Evolutionary conservation across 2,329 filamentous ascomycete species (phyloP).

Genomic region (Ophidiomyces ophidiicola): DNA sequence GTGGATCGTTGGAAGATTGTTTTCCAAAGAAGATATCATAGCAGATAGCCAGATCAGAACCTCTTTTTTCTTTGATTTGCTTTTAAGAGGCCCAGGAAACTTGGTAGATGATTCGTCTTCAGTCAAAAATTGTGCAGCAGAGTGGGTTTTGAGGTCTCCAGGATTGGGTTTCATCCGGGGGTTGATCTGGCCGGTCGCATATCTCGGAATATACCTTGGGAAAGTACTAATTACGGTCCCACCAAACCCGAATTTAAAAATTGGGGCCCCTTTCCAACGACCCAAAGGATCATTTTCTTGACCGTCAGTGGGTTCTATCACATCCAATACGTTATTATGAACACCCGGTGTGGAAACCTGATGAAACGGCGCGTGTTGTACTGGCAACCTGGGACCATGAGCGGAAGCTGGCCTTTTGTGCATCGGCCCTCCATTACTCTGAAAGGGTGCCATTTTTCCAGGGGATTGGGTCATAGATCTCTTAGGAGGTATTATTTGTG

Average conservation of each 20-base stretch:
- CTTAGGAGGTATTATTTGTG: slow-evolving; percentile 30
- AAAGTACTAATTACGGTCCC: slow-evolving; percentile 74
- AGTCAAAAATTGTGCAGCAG: slow-evolving; percentile 60
- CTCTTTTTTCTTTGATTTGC: slow-evolving; percentile 94
- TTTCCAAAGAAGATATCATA: slow-evolving; percentile 64
- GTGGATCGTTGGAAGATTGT: slow-evolving; percentile 34
- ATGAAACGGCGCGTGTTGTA: slow-evolving; percentile 25
- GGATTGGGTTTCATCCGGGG: slow-evolving; percentile 72
- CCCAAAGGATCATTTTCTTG: slow-evolving; percentile 60
- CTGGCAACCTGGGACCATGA: slow-evolving; percentile 31
- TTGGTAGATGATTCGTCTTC: slow-evolving; percentile 59
- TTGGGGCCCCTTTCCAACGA: slow-evolving; percentile 79
- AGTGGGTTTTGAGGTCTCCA: slow-evolving; percentile 69
- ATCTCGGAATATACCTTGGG: slow-evolving; percentile 77
- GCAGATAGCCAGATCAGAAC: slow-evolving; percentile 64
- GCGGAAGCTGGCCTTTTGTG: slow-evolving; percentile 45
- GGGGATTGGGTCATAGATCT: slow-evolving; percentile 50
- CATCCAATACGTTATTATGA: slow-evolving; percentile 39
- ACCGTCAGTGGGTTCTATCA: slow-evolving; percentile 45
- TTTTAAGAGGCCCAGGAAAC: slow-evolving; percentile 81
- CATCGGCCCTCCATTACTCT: slow-evolving; percentile 32
- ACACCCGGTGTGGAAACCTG: slow-evolving; percentile 11
- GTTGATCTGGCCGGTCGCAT: slow-evolving; percentile 57
- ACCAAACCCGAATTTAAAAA: slow-evolving; percentile 79
- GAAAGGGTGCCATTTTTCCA: slow-evolving; percentile 40